Evolutionary conservation across 768 basidiomycete genomes (phyloP), one percentile per base, ranked within the genome.

Genomic region (Rhodotorula sphaerocarpa): DNA sequence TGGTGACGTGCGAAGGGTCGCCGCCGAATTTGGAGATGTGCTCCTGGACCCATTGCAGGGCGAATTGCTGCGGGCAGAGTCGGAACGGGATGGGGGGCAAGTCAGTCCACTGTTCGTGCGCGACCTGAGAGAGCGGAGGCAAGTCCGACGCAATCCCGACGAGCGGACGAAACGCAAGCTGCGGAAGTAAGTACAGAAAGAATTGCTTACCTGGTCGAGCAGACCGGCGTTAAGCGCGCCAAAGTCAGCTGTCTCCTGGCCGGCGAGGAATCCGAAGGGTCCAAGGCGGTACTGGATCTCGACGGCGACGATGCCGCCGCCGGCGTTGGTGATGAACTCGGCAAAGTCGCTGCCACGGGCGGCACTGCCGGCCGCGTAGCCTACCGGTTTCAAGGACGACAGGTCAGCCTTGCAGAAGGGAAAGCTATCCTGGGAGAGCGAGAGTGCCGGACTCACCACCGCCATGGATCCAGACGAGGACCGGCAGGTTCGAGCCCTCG

Each of bases 11-110:
- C 25, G 4, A 9, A 27, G 39, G 21, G 55, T 56, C 36, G 15
- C 60, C 60, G 33, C 60, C 53, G 23, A 62, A 62, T 1, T 21
- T 7, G 21, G 27, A 10, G 53, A 62, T 48, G 47, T 56, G n/a
- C 9, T 82, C 75, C 63, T 84, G 80, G 1, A 86, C 75, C 72
- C 84, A 86, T 20, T 74, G 64, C 1, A 87, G 74, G 0, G 83
- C 83, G 36, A 39, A 39, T 39, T 39, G 36, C 36, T 39, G 36
- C 36, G 36, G 10, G 36, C n/a, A n/a, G n/a, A n/a, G n/a, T n/a
- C n/a, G n/a, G n/a, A n/a, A n/a, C n/a, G n/a, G n/a, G n/a, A n/a
- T n/a, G n/a, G n/a, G n/a, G n/a, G n/a, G n/a, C n/a, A n/a, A n/a
- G n/a, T n/a, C n/a, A n/a, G n/a, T n/a, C n/a, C n/a, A n/a, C n/a